Conservation (phyloP, 2,329 filamentous ascomycete species). For the Amphichorda felina region DNA sequence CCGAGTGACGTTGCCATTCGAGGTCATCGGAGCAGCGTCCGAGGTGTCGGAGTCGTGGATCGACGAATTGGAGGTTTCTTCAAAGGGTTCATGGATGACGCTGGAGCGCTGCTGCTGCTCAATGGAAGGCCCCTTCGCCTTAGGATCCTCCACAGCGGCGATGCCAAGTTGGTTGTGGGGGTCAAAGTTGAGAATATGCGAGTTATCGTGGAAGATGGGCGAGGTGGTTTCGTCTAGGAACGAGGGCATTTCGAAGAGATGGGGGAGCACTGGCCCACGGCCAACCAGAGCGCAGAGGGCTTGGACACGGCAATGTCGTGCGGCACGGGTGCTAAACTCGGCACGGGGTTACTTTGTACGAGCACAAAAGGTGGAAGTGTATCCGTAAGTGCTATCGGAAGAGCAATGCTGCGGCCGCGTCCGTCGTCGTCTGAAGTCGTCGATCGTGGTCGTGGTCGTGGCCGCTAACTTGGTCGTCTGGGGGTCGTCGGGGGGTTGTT, state of each 20-base stretch:
- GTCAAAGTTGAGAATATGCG: constrained; percentile 32
- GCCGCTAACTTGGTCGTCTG: too few species aligned
- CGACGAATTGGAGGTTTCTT: constrained; percentile 41
- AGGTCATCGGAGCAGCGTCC: constrained; percentile 26
- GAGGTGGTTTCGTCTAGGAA: constrained; percentile 35
- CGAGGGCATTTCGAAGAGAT: constrained; percentile 39
- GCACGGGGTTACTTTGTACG: too few species aligned
- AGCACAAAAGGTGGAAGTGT: too few species aligned
- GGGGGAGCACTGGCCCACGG: too few species aligned
- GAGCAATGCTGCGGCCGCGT: too few species aligned
- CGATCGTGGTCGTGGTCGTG: too few species aligned
- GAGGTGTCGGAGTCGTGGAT: constrained; percentile 40
- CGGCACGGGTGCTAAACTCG: too few species aligned
- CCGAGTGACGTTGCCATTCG: constrained; percentile 27
- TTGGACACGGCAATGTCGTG: neutral
- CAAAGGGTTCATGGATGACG: constrained; percentile 38
- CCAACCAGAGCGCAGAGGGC: too few species aligned
- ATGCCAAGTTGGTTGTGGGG: constrained; percentile 24
- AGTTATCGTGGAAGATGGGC: constrained; percentile 26
- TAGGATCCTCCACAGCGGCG: constrained; percentile 14
- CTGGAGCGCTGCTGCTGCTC: constrained; percentile 27
- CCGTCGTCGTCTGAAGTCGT: too few species aligned
- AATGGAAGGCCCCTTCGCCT: constrained; percentile 14
- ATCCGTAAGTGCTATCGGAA: too few species aligned
- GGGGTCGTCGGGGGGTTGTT: too few species aligned